These are phyloP conservation scores for Syncephalastrum racemosum DNA, from an alignment of 371 early-diverging fungal genomes.

Conservation along the genomic window DNA sequence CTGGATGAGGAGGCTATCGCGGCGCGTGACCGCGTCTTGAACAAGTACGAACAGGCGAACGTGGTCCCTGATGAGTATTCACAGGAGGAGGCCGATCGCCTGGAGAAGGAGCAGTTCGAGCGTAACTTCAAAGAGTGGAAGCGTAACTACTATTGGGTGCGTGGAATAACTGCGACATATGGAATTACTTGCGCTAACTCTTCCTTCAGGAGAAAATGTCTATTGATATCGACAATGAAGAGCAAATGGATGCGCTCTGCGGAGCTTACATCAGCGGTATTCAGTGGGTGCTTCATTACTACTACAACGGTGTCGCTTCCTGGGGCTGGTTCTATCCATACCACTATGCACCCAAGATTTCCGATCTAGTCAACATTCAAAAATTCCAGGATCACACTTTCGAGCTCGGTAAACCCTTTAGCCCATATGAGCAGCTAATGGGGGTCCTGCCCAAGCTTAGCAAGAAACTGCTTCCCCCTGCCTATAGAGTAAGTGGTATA, in stretches of 20 bases:
- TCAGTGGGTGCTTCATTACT: constrained; percentile 98
- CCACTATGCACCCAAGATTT: constrained; percentile 98
- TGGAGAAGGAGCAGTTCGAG: constrained; percentile 58
- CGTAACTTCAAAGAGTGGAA: constrained; percentile 66
- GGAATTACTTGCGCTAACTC: background rate
- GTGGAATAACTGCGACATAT: background rate
- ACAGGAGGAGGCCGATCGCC: constrained; percentile 40
- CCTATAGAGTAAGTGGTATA: constrained; percentile 58
- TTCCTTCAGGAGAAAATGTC: constrained; percentile 64
- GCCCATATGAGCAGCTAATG: constrained; percentile 98
- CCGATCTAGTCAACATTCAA: constrained; percentile 60
- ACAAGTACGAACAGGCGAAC: constrained; percentile 64
- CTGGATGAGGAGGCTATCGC: constrained; percentile 54
- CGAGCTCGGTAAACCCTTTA: constrained; percentile 85
- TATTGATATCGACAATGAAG: constrained; percentile 50
- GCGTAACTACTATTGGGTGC: constrained; percentile 66
- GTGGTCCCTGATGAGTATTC: constrained; percentile 56
- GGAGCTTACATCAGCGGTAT: constrained; percentile 88
- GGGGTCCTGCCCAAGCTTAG: constrained; percentile 94
- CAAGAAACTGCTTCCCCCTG: constrained; percentile 75
- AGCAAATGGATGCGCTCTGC: constrained; percentile 64
- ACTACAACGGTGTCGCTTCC: constrained; percentile 92
- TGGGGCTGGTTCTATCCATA: constrained; percentile 99
- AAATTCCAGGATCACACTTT: constrained; percentile 66
- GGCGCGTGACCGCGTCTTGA: constrained; percentile 67